Percentiles rank a stretch among this genome's conserved stretches.
Evolutionary conservation across 2,329 filamentous ascomycete genomes (phyloP).

Genomic region (Beauveria scarabaeidicola): DNA sequence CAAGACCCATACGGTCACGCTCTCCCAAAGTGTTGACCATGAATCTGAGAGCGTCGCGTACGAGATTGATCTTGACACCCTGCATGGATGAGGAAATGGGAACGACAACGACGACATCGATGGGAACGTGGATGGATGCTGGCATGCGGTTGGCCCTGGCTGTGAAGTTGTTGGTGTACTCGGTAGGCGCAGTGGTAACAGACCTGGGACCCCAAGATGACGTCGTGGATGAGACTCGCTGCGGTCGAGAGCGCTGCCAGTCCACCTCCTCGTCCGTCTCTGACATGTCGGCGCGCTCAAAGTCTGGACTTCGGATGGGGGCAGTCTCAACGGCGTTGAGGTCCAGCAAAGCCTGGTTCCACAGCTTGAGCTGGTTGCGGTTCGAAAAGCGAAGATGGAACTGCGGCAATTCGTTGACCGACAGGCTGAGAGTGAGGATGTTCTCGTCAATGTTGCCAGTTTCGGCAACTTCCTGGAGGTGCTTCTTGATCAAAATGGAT

Average conservation of each 20-base stretch:
- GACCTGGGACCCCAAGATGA: conserved; percentile 80
- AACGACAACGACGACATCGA: conserved; percentile 93
- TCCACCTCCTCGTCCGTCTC: conserved; percentile 80
- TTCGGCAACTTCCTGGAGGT: conserved; percentile 81
- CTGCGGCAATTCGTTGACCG: conserved; percentile 82
- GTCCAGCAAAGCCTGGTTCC: conserved; percentile 81
- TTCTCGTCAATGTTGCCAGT: conserved; percentile 64
- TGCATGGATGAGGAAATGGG: conserved; percentile 98
- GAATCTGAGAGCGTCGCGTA: conserved; percentile 86
- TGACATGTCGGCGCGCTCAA: conserved; percentile 67
- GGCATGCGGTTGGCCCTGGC: conserved; percentile 34
- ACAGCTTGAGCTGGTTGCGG: conserved; percentile 74
- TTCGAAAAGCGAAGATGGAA: conserved; percentile 90
- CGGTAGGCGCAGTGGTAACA: conserved; percentile 78
- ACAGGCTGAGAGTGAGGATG: conserved; percentile 80
- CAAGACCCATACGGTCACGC: conserved; percentile 90
- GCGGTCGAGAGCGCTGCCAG: conserved; percentile 56
- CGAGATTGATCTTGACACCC: conserved; percentile 93
- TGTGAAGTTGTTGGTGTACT: conserved; percentile 73
- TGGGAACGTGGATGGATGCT: conserved; percentile 69
- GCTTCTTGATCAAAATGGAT: conserved; percentile 96
- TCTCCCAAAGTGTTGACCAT: conserved; percentile 85
- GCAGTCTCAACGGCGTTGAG: conserved; percentile 63
- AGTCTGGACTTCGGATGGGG: conserved; percentile 61
- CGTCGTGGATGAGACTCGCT: conserved; percentile 72